Percentiles rank a stretch among this genome's conserved stretches.
Evolutionary conservation across 208 protist species (phyloP).

Genomic region (Trypanosoma congolense): DNA sequence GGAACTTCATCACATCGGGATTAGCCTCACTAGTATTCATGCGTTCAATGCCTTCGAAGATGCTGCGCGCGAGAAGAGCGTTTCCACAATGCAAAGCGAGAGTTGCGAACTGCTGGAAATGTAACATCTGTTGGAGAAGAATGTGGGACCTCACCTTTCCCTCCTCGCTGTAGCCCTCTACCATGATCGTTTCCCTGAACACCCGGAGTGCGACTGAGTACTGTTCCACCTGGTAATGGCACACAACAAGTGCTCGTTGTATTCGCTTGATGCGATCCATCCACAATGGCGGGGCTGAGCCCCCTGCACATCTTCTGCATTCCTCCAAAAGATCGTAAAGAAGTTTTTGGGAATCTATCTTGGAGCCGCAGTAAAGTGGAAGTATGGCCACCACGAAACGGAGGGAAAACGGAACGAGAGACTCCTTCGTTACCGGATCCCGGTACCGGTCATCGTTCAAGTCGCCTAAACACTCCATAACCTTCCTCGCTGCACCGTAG

Average conservation of each 20-base stretch:
- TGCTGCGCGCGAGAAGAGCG: constrained; percentile 31
- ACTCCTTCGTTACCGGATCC: constrained; percentile 42
- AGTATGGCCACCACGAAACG: constrained; percentile 60
- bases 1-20: constrained; percentile 19
- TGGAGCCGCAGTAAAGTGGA: constrained; percentile 51
- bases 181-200: constrained; percentile 36
- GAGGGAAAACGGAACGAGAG: constrained; percentile 79
- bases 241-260: constrained; percentile 52
- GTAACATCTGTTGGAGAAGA: constrained; percentile 20
- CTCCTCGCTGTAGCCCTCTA: constrained; percentile 17
- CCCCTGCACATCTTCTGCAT: constrained; percentile 28
- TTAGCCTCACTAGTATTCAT: constrained; percentile 12
- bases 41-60: constrained; percentile 25
- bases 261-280: constrained; percentile 36
- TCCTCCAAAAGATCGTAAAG: constrained; percentile 52
- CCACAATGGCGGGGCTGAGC: constrained; percentile 21
- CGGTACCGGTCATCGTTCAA: constrained; percentile 55
- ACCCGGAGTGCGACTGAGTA: constrained; percentile 45
- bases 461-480: constrained; percentile 63
- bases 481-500: constrained; percentile 40
- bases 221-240: constrained; percentile 50
- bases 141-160: not conserved
- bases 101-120: constrained; percentile 33
- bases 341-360: constrained; percentile 47
- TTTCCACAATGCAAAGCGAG: constrained; percentile 38